phyloP scores from a whole-genome alignment of 495 filamentous ascomycete species.

The Choiromyces venosus region DNA sequence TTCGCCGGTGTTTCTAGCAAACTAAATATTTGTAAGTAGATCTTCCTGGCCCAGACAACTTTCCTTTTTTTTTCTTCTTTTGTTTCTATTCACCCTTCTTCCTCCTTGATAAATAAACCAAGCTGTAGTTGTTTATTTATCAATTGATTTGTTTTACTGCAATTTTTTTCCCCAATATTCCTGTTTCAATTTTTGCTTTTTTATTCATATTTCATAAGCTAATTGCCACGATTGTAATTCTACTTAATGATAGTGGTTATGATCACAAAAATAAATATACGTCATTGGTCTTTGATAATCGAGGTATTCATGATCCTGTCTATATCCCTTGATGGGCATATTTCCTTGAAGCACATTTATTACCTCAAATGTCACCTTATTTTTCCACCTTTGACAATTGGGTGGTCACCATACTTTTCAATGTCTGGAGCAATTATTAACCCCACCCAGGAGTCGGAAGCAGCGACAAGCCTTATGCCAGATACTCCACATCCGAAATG shows the following conservation, averaged over 20 bases:
- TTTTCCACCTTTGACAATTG: conserved; percentile 1
- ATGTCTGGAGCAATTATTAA: conserved; percentile 21
- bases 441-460: conserved; percentile 58
- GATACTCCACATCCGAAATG: conserved; percentile 72
- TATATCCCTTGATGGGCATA: background rate
- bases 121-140: background rate
- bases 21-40: conserved; percentile 35
- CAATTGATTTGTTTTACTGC: background rate
- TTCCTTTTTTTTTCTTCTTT: background rate
- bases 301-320: conserved; percentile 43
- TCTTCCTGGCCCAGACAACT: background rate
- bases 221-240: background rate
- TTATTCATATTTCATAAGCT: background rate
- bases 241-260: conserved; percentile 51
- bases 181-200: background rate
- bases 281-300: conserved; percentile 69
- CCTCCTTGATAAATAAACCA: background rate
- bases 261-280: conserved; percentile 60
- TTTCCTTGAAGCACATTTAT: conserved; percentile 8
- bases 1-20: conserved; percentile 29
- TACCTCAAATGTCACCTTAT: background rate
- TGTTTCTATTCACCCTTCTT: background rate
- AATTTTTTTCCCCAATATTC: background rate
- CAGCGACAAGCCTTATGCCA: conserved; percentile 63
- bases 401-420: conserved; percentile 5